Percentiles rank a stretch among this genome's conserved stretches.
These are phyloP conservation scores for Hanseniaspora thailandica DNA, from an alignment of 805 yeast species.

Conservation along the genomic window DNA sequence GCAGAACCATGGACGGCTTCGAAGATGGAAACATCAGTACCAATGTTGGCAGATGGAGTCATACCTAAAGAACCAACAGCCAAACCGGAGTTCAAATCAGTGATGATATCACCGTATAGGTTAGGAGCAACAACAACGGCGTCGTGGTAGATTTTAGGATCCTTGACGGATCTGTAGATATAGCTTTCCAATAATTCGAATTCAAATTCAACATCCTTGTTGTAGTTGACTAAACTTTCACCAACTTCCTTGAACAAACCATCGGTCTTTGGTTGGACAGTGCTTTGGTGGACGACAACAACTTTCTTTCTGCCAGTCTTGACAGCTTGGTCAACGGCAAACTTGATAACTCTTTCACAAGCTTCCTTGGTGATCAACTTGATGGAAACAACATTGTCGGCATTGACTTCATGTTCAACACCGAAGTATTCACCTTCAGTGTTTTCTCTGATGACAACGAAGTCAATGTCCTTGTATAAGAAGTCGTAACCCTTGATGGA, in stretches of 20 bases:
- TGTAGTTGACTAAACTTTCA: constrained; percentile 76
- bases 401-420: constrained; percentile 94
- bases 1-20: constrained; percentile 99
- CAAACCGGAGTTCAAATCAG: constrained; percentile 93
- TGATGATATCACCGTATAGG: constrained; percentile 97
- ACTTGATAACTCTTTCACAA: constrained; percentile 90
- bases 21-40: constrained; percentile 92
- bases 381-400: constrained; percentile 97
- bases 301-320: constrained; percentile 79
- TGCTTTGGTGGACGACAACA: constrained; percentile 93
- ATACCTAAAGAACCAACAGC: constrained; percentile 93
- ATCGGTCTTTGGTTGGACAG: constrained; percentile 95
- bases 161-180: constrained; percentile 76
- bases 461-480: constrained; percentile 67
- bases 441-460: constrained; percentile 95
- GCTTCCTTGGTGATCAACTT: constrained; percentile 94
- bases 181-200: constrained; percentile 92
- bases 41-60: constrained; percentile 99
- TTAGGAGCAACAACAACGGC: constrained; percentile 96
- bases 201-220: constrained; percentile 75
- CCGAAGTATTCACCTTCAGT: constrained; percentile 99
- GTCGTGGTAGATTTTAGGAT: constrained; percentile 74
- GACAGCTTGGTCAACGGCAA: constrained; percentile 93
- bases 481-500: constrained; percentile 89
- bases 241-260: constrained; percentile 93